phyloP scores from a whole-genome alignment of 768 basidiomycete species.

The Chalciporus piperatus region DNA sequence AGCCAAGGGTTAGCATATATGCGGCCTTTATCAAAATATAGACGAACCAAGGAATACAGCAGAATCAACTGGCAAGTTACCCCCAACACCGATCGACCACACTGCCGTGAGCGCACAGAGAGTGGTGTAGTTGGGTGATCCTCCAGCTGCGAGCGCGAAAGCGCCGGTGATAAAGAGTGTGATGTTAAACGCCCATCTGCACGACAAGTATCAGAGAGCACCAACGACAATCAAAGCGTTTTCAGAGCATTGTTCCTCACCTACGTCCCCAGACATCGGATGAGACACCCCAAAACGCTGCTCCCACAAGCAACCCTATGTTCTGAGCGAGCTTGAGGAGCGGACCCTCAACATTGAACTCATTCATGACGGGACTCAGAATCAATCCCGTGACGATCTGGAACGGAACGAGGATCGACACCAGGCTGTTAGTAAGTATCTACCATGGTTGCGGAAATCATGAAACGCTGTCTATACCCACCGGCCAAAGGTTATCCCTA shows the following conservation, averaged over 20 bases:
- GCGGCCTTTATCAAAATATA: not conserved
- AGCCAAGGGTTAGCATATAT: not conserved
- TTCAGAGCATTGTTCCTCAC: conserved; percentile 28
- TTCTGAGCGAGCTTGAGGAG: conserved; percentile 70
- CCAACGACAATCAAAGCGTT: too few relatives aligned
- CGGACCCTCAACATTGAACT: conserved; percentile 61
- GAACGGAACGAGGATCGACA: not conserved
- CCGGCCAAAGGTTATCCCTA: conserved; percentile 74
- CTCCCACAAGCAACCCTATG: conserved; percentile 67
- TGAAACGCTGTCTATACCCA: conserved; percentile 30
- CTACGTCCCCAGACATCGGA: conserved; percentile 71
- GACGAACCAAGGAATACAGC: conserved; percentile 67
- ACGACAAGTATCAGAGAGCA: conserved; percentile 7
- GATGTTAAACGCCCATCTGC: conserved; percentile 64
- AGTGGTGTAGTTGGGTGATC: conserved; percentile 49
- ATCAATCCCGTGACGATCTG: conserved; percentile 68
- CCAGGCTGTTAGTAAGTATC: not conserved
- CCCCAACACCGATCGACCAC: conserved; percentile 69
- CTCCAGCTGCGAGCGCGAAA: conserved; percentile 64
- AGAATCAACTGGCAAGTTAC: conserved; percentile 73
- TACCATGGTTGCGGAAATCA: not conserved
- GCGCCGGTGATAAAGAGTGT: conserved; percentile 66
- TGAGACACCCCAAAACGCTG: conserved; percentile 64
- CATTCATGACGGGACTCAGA: conserved; percentile 57
- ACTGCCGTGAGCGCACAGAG: conserved; percentile 52